phyloP scores from a whole-genome alignment of 495 filamentous ascomycete species.

The Glarea lozoyensis region DNA sequence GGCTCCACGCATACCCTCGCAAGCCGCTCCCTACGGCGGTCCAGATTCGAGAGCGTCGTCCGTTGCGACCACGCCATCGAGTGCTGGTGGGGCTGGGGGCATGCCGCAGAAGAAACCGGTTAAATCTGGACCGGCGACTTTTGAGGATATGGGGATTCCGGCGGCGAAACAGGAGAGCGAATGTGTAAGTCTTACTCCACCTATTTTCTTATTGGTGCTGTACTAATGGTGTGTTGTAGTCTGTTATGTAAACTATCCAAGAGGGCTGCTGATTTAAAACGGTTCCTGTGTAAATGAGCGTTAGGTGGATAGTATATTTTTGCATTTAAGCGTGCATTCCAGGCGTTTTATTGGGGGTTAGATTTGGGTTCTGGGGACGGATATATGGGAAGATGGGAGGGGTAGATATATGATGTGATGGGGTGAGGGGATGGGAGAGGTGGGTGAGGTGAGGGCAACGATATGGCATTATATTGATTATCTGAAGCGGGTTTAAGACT shows the following conservation, averaged over 20 bases:
- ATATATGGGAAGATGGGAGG: no score
- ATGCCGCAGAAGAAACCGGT: constrained; percentile 34
- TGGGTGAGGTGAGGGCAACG: no score
- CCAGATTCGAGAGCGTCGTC: neutral
- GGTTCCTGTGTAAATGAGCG: no score
- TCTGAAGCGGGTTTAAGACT: no score
- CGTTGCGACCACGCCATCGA: constrained; percentile 1
- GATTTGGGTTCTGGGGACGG: neutral
- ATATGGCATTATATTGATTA: no score
- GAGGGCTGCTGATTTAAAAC: no score
- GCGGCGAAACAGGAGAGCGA: constrained; percentile 70
- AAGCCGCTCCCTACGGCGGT: neutral
- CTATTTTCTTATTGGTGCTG: neutral
- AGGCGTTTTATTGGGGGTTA: constrained; percentile 15
- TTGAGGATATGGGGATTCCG: constrained; percentile 96
- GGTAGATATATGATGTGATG: no score
- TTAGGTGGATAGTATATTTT: no score
- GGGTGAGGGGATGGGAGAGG: no score
- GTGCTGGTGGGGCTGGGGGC: constrained; percentile 1
- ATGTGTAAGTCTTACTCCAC: constrained; percentile 60
- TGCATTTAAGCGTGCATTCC: no score
- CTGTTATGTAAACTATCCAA: constrained; percentile 21
- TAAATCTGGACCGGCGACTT: constrained; percentile 80
- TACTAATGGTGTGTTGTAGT: constrained; percentile 8
- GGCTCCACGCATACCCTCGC: no score